Evolutionary conservation across 1,284 basidiomycete species (phyloP), one percentile per base, ranked within the genome.

Genomic region (Leccinum colubrinum): DNA sequence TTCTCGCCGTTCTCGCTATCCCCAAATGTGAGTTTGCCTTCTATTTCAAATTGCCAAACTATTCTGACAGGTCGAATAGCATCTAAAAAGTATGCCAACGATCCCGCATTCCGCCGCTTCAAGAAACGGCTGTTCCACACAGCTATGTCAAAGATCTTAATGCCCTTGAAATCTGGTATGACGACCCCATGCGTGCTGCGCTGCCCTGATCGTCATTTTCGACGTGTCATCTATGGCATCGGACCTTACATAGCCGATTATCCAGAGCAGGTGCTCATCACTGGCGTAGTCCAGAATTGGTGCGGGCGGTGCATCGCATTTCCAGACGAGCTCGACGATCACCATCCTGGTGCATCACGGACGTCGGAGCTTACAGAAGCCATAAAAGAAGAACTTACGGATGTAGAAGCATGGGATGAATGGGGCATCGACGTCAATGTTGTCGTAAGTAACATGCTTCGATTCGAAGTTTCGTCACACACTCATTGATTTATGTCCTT

Each of bases 241-340:
- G 64, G 64, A 1, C 59, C 67, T 2, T 69, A 68, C 37, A 73
- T 73, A 3, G 62, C 66, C 0, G 65, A 73, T n/a, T 70, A 73
- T 37, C 67, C 57, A 0, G 63, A 73, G 39, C 68, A 73, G 35
- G 65, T 64, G 0, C 55, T 65, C 0, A 8, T 69, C 0, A 39
- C 63, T 2, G 53, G 67, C 0, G 62, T 70, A 2, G 65, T 72
- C 3, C 64, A 68, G 37, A 59, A 61, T 4, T 73, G 69, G 72
- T 73, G 72, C 56, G 62, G 64, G 9, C 58, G 59, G 63, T 68
- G 61, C 5, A 43, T 59, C 6, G 27, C 39, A n/a, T 59, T 59
- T 17, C 54, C 55, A 3, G 8, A 7, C 1, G 5, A 59, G 8
- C 54, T 59, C 3, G 39, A 59, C 6, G 17, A 5, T 15, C 53